Conservation (phyloP, 176 grass and related monocot species). For the Calamus simplicifolius region DNA sequence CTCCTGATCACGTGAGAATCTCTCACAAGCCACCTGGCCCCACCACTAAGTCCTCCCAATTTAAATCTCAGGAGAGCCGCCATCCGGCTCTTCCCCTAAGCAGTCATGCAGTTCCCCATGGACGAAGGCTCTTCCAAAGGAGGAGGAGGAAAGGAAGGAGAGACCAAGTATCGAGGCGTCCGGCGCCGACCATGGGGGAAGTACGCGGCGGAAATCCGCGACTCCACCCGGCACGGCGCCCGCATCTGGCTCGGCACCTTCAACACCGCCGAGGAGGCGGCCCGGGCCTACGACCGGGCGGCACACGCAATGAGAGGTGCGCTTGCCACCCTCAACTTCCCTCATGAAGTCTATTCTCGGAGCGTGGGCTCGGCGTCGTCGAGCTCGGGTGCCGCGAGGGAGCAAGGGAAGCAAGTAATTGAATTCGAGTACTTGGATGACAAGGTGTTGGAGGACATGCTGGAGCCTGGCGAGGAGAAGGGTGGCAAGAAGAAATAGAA, state of each 20-base stretch:
- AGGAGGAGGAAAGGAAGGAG: conserved; percentile 13
- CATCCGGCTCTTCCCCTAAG: no score
- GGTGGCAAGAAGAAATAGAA: conserved; percentile 20
- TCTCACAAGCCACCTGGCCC: no score
- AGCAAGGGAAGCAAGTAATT: conserved; percentile 27
- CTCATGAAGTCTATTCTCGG: conserved; percentile 19
- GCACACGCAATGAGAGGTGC: conserved; percentile 71
- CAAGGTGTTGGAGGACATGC: conserved; percentile 61
- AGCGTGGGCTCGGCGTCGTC: not conserved
- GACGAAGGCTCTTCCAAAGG: conserved; percentile 2
- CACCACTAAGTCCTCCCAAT: no score
- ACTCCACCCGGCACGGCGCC: conserved; percentile 63
- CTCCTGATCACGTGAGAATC: no score
- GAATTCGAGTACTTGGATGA: conserved; percentile 70
- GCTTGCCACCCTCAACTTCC: conserved; percentile 79
- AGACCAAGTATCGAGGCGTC: conserved; percentile 69
- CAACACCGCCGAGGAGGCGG: conserved; percentile 78
- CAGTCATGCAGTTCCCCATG: not conserved
- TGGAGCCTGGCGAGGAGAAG: conserved; percentile 31
- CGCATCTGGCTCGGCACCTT: conserved; percentile 73
- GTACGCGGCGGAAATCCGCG: conserved; percentile 80
- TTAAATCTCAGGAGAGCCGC: no score
- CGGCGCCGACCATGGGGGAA: conserved; percentile 61
- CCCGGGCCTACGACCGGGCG: conserved; percentile 58
- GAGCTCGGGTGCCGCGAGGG: not conserved